Conservation (phyloP, 306 rosid genomes). For the Glycine latifolia region DNA sequence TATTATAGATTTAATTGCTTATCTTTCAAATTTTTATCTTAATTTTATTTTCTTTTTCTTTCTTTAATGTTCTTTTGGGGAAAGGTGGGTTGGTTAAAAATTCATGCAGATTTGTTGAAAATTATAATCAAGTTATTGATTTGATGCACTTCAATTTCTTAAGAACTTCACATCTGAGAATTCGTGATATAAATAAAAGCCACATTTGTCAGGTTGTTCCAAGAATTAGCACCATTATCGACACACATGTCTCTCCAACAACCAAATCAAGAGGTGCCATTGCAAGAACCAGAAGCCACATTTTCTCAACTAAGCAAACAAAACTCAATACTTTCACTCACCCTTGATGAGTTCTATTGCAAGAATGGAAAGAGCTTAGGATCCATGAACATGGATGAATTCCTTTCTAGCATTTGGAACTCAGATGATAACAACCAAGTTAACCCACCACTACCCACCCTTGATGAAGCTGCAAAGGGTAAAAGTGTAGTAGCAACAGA, state of each 20-base stretch:
- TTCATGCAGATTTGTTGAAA: not conserved
- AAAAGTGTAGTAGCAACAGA: slow-evolving; percentile 38
- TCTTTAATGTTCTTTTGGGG: not conserved
- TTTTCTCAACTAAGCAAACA: slow-evolving; percentile 44
- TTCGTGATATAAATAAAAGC: too few species aligned
- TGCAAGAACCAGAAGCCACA: slow-evolving; percentile 39
- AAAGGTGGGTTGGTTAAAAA: not conserved
- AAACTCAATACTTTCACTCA: slow-evolving; percentile 54
- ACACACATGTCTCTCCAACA: slow-evolving; percentile 36
- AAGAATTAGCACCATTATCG: slow-evolving; percentile 14
- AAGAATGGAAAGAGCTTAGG: slow-evolving; percentile 64
- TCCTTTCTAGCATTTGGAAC: slow-evolving; percentile 71
- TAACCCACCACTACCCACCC: slow-evolving; percentile 4
- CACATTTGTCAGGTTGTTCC: too few species aligned
- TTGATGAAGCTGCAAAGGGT: slow-evolving; percentile 28
- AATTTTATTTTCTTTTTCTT: not conserved
- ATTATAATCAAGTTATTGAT: not conserved
- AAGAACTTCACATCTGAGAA: slow-evolving; percentile 3
- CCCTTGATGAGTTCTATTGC: slow-evolving; percentile 67
- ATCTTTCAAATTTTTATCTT: not conserved
- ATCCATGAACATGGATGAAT: slow-evolving; percentile 80
- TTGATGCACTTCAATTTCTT: slow-evolving; percentile 19
- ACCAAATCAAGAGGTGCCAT: slow-evolving; percentile 39
- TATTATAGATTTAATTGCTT: not conserved
- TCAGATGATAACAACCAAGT: slow-evolving; percentile 52